phyloP scores from a whole-genome alignment of 192 early-diverging fungal species.

The Coemansia sp. region DNA sequence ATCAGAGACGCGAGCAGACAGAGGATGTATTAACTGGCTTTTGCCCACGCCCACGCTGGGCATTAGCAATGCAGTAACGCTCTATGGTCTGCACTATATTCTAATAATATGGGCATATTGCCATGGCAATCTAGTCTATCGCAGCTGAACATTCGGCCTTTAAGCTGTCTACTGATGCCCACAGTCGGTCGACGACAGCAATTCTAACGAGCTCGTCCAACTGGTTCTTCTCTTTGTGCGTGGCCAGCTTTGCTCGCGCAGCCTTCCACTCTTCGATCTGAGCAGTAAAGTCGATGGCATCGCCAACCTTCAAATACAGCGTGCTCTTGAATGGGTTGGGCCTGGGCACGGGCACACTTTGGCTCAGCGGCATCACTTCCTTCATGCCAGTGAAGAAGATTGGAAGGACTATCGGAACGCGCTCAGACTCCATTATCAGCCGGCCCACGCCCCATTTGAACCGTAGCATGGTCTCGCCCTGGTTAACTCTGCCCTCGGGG shows the following conservation, averaged over 20 bases:
- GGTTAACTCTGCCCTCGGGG: slow-evolving; percentile 76
- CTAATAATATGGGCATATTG: too few species aligned
- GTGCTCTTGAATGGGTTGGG: slow-evolving; percentile 55
- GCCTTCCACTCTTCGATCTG: slow-evolving; percentile 55
- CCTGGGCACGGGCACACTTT: slow-evolving; percentile 29
- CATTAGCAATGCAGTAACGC: too few species aligned
- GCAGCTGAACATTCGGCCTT: slow-evolving; percentile 11
- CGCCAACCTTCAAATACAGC: slow-evolving; percentile 66
- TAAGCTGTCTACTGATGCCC: slow-evolving; percentile 16
- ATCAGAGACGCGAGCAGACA: neutral
- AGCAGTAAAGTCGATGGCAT: slow-evolving; percentile 67
- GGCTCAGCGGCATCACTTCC: slow-evolving; percentile 58
- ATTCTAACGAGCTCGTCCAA: slow-evolving; percentile 38
- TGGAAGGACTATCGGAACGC: slow-evolving; percentile 68
- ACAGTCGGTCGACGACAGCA: slow-evolving; percentile 26
- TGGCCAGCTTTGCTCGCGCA: slow-evolving; percentile 12
- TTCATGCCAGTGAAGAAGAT: slow-evolving; percentile 69
- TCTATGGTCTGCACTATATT: too few species aligned
- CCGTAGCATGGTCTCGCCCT: slow-evolving; percentile 34
- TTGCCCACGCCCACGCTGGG: too few species aligned
- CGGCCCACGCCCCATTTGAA: slow-evolving; percentile 89
- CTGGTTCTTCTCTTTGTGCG: slow-evolving; percentile 12
- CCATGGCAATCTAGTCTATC: neutral
- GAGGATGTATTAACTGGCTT: neutral
- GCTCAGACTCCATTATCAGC: slow-evolving; percentile 75